These are phyloP conservation scores for Arctium lappa DNA, from an alignment of 129 eudicot genomes.

Conservation along the genomic window DNA sequence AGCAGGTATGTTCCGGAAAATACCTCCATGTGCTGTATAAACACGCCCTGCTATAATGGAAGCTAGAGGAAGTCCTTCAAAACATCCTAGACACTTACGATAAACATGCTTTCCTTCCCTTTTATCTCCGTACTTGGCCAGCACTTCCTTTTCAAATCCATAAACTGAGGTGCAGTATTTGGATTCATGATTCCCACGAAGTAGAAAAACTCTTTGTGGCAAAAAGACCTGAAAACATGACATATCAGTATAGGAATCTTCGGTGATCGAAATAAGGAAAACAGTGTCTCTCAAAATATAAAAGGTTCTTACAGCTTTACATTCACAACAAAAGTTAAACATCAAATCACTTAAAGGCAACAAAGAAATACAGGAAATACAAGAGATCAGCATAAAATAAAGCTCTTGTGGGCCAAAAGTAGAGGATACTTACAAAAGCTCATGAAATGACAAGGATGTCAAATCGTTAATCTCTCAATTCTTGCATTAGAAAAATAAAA, in stretches of 20 bases:
- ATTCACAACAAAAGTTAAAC: background rate
- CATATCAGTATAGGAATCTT: slow-evolving; percentile 5
- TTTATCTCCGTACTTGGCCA: slow-evolving; percentile 68
- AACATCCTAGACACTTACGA: slow-evolving; percentile 90
- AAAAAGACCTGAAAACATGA: slow-evolving; percentile 52
- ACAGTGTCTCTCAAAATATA: background rate
- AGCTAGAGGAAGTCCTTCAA: slow-evolving; percentile 98
- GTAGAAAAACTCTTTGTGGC: slow-evolving; percentile 88
- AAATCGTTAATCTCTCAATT: background rate
- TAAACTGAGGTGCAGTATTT: slow-evolving; percentile 92
- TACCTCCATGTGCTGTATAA: slow-evolving; percentile 98
- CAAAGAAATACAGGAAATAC: background rate
- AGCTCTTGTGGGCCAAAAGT: background rate
- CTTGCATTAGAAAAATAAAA: background rate
- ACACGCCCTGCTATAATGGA: slow-evolving; percentile 83
- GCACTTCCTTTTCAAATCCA: slow-evolving; percentile 92
- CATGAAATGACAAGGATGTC: background rate
- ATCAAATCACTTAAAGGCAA: background rate
- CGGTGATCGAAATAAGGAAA: background rate
- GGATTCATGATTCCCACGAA: slow-evolving; percentile 98
- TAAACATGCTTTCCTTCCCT: slow-evolving; percentile 80
- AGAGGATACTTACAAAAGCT: background rate
- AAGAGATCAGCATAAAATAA: background rate
- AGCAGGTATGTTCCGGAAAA: slow-evolving; percentile 64
- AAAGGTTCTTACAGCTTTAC: background rate